phyloP scores from a whole-genome alignment of 2,329 filamentous ascomycete species.

The Neocatenulostroma microsporum region DNA sequence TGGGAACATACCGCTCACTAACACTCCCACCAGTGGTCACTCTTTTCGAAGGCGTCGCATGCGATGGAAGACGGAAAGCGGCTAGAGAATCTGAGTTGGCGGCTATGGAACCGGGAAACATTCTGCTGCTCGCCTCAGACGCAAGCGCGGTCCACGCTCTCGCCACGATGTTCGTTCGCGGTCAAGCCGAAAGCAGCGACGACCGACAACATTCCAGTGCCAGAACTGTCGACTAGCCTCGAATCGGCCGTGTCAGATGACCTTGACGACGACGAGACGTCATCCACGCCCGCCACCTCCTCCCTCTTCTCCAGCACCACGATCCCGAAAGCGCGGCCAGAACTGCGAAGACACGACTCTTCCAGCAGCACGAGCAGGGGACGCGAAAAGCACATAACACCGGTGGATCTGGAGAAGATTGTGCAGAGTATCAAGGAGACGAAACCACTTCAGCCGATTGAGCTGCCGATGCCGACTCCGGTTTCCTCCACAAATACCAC shows the following conservation, averaged over 20 bases:
- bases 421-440: constrained; percentile 85
- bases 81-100: constrained; percentile 92
- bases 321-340: constrained; percentile 52
- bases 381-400: constrained; percentile 82
- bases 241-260: constrained; percentile 36
- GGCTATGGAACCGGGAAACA: constrained; percentile 88
- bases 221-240: constrained; percentile 42
- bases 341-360: constrained; percentile 64
- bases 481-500: no score
- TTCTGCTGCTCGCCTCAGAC: constrained; percentile 70
- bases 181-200: constrained; percentile 18
- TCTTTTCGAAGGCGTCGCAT: constrained; percentile 90
- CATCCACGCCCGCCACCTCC: constrained; percentile 43
- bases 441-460: constrained; percentile 55
- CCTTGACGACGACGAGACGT: constrained; percentile 40
- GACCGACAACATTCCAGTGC: constrained; percentile 25
- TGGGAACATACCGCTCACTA: constrained; percentile 19
- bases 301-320: no score
- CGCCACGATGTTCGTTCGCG: constrained; percentile 9
- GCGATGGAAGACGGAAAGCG: constrained; percentile 88
- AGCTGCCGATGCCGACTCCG: constrained; percentile 28
- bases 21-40: constrained; percentile 40
- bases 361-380: constrained; percentile 58
- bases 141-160: constrained; percentile 18
- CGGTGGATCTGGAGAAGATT: constrained; percentile 87